Base-by-base conservation (phyloP, 768 basidiomycete genomes). In the Tricholoma furcatifolium region DNA sequence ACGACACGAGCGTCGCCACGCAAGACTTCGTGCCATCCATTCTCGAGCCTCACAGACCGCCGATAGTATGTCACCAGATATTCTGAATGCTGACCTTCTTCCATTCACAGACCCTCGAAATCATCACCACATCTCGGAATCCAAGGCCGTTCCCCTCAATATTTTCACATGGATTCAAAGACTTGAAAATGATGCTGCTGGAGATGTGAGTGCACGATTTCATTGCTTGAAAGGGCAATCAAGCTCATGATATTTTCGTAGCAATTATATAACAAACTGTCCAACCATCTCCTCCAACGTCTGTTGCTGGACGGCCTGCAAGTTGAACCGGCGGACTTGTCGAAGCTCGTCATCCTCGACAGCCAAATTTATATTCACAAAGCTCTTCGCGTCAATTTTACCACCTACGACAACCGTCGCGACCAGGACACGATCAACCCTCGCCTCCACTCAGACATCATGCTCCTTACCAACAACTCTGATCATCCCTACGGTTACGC, bases 111-210 rank as follows among this genome's bases (percentile, higher is more conserved):
- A 21, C 15, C 31, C 47, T 7, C 15, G 36, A 17, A 10, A 40
- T n/a, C 47, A 49, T 24, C 34, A 49, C 20, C 47, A 49, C 27
- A 49, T 49, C 31, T 49, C 47, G n/a, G 15, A 21, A 15, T 32
- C 47, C 11, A 11, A 24, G n/a, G 34, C 24, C 7, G 14, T 35
- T 23, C 31, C 31, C 23, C 15, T 35, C 15, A 35, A 35, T 15
- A 35, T 35, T 15, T 35, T 35, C 34, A 9, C 34, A 35, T 35
- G 34, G 34, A 35, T 35, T 15, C 34, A 35, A 15, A 15, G 9
- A 35, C 8, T 35, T 8, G 15, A 35, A 8, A 15, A 15, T 15
- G 34, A 35, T 15, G 9, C 34, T 15, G 34, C 34, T 35, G 34
- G 34, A 35, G 15, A 35, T 8, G 34, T 35, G 15, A 15, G 34